phyloP scores from a whole-genome alignment of 108 stramenopile species.

The Licmophora abbreviata region DNA sequence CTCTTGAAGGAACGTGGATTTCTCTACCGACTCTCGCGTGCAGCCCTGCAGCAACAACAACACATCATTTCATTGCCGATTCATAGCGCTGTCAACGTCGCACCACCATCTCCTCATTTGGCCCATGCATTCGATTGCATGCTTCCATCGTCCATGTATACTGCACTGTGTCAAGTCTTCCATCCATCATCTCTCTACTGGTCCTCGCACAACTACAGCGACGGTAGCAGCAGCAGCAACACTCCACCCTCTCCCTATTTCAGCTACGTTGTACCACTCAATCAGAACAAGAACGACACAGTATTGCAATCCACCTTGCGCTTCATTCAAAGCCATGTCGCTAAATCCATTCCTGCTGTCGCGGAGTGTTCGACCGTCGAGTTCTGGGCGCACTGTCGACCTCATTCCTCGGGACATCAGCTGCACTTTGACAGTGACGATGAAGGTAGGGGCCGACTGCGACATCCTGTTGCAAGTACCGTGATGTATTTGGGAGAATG shows the following conservation, averaged over 20 bases:
- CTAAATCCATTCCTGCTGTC: slow-evolving; percentile 15
- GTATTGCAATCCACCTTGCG: slow-evolving; percentile 13
- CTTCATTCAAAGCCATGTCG: slow-evolving; percentile 13
- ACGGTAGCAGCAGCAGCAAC: too few relatives aligned
- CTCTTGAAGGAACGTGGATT: too few relatives aligned
- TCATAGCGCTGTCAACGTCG: too few relatives aligned
- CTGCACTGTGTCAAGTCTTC: too few relatives aligned
- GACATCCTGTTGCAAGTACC: slow-evolving; percentile 74
- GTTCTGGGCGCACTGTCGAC: slow-evolving; percentile 91
- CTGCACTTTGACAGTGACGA: slow-evolving; percentile 89
- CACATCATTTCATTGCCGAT: too few relatives aligned
- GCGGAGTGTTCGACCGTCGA: slow-evolving; percentile 50
- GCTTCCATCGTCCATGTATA: too few relatives aligned
- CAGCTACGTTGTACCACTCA: slow-evolving; percentile 54
- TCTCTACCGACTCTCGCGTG: too few relatives aligned
- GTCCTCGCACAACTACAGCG: slow-evolving; percentile 54
- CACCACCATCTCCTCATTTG: too few relatives aligned
- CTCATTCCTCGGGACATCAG: slow-evolving; percentile 86
- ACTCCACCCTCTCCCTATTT: slow-evolving; percentile 79
- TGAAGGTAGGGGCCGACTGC: slow-evolving; percentile 65
- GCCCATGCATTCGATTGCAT: too few relatives aligned
- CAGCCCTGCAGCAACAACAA: too few relatives aligned
- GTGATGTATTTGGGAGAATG: slow-evolving; percentile 50
- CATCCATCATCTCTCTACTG: too few relatives aligned
- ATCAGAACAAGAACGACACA: slow-evolving; percentile 10